These are phyloP conservation scores for Ploettnerulaceae sp. DNA, from an alignment of 2,329 filamentous ascomycete species.

Conservation along the genomic window DNA sequence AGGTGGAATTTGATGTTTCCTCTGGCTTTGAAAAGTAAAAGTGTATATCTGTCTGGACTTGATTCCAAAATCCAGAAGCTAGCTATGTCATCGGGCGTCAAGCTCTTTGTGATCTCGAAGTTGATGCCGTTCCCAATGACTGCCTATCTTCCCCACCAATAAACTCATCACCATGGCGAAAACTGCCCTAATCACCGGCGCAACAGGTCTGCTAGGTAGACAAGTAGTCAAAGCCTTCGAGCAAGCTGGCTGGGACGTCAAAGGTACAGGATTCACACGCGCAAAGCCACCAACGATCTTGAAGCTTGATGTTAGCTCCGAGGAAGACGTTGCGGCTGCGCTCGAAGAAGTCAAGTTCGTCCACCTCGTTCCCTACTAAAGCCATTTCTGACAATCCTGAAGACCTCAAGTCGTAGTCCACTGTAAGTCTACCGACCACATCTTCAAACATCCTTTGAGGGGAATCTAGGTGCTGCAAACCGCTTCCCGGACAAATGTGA, in stretches of 20 bases:
- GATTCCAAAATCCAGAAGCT: too few species aligned
- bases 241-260: constrained; percentile 60
- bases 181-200: constrained; percentile 73
- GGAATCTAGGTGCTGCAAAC: constrained; percentile 68
- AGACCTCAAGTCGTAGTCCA: constrained; percentile 77
- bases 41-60: too few species aligned
- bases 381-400: constrained; percentile 20
- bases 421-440: constrained; percentile 48
- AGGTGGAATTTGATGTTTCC: too few species aligned
- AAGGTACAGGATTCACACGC: constrained; percentile 69
- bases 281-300: constrained; percentile 65
- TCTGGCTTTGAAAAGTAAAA: too few species aligned
- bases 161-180: constrained; percentile 31
- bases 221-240: constrained; percentile 71
- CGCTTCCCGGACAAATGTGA: constrained; percentile 84
- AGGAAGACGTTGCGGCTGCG: constrained; percentile 42
- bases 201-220: constrained; percentile 77
- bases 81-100: neutral
- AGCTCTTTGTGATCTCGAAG: neutral
- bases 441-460: constrained; percentile 9
- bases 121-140: constrained; percentile 38
- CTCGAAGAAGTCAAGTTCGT: constrained; percentile 53
- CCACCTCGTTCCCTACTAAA: constrained; percentile 7
- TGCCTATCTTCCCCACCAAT: constrained; percentile 37
- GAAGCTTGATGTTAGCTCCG: constrained; percentile 33